phyloP scores from a whole-genome alignment of 805 yeast genomes.

The Candida gorgasii region DNA sequence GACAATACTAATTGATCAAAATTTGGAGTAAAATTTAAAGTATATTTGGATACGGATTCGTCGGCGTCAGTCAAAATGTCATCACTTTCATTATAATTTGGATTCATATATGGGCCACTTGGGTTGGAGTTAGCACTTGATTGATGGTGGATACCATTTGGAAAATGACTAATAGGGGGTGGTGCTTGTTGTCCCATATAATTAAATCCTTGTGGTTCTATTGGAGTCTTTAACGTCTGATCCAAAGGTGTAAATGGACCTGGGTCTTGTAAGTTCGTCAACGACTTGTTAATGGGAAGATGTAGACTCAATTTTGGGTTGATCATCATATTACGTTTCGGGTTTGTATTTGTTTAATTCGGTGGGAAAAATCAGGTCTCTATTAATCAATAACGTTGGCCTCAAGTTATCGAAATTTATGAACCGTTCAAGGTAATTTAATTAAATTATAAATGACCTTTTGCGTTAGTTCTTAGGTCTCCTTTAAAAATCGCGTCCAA shows the following conservation, averaged over 20 bases:
- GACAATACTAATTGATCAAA: conserved; percentile 41
- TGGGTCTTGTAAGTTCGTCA: conserved; percentile 21
- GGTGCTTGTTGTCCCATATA: neutral
- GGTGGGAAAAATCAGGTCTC: no score
- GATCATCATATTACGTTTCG: conserved; percentile 7
- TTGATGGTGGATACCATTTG: neutral
- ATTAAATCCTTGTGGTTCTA: conserved; percentile 27
- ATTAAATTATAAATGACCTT: conserved; percentile 1
- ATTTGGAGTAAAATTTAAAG: conserved; percentile 33
- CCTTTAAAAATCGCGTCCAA: conserved; percentile 7
- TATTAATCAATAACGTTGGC: no score
- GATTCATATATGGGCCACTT: conserved; percentile 28
- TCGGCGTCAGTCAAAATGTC: conserved; percentile 44
- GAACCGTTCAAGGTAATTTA: neutral
- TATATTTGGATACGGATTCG: conserved; percentile 33
- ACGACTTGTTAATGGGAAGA: conserved; percentile 34
- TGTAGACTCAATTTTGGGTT: conserved; percentile 35
- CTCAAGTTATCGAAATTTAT: neutral
- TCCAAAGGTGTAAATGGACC: conserved; percentile 48
- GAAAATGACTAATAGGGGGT: neutral
- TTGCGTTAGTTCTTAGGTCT: neutral
- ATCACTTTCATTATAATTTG: conserved; percentile 40
- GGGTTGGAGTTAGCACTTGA: neutral
- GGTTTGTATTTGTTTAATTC: neutral
- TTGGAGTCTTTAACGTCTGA: conserved; percentile 42